Evolutionary conservation across 345 rosid genomes (phyloP).

Genomic region (Syzygium jambos): DNA sequence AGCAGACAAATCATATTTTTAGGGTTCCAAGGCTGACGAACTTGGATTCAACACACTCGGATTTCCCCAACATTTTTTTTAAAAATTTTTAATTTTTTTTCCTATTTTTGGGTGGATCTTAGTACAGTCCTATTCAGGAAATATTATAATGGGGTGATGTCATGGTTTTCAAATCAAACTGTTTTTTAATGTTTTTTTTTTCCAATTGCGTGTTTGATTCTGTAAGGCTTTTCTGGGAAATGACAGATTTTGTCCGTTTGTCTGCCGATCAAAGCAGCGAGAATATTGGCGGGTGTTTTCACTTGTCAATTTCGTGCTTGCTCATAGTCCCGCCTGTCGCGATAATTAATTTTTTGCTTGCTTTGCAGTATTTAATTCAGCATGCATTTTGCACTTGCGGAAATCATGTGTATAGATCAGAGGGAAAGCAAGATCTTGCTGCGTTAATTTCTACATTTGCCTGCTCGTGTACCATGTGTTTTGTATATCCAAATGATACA

Average conservation of each 20-base stretch:
- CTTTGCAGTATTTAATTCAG: neutral
- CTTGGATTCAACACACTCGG: neutral
- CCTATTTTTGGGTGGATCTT: constrained; percentile 13
- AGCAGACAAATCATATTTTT: neutral
- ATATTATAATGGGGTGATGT: neutral
- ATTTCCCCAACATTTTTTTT: neutral
- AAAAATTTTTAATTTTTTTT: fast-evolving
- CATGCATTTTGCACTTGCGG: neutral
- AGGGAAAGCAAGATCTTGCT: neutral
- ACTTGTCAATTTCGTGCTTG: neutral
- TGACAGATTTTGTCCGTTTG: constrained; percentile 31
- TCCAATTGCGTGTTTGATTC: neutral
- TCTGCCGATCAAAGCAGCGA: constrained; percentile 34
- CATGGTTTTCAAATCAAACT: constrained; percentile 12
- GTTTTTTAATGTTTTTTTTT: neutral
- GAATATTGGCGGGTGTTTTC: neutral
- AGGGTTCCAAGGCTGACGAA: constrained; percentile 13
- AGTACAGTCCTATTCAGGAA: neutral
- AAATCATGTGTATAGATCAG: neutral
- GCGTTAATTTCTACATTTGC: neutral
- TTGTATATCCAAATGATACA: neutral
- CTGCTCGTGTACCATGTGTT: neutral
- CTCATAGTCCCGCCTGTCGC: neutral
- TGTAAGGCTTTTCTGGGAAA: neutral
- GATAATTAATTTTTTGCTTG: neutral